A percentile compares a stretch with the other conserved stretches of the same genome.
Conservation (phyloP, 805 yeast species). For the Suhomyces emberorum region DNA sequence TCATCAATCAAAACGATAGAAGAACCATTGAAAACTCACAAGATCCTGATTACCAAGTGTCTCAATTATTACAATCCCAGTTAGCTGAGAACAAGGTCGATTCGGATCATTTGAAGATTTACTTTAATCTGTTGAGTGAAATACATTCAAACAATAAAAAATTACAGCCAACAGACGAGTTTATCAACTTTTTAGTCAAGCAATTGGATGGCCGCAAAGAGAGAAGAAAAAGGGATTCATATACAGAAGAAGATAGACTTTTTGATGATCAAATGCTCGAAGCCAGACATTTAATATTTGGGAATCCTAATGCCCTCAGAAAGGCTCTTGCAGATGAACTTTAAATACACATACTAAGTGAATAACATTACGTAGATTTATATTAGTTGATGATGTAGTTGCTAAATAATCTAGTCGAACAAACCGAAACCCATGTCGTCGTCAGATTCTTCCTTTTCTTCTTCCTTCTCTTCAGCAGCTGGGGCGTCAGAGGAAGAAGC, state of each 20-base stretch:
- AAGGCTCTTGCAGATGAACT: constrained; percentile 56
- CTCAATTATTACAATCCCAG: constrained; percentile 34
- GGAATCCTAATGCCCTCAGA: constrained; percentile 69
- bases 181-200: constrained; percentile 61
- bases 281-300: constrained; percentile 69
- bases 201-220: constrained; percentile 33
- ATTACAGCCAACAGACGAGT: constrained; percentile 35
- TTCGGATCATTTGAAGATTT: constrained; percentile 8
- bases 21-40: constrained; percentile 15
- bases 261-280: constrained; percentile 32
- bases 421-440: constrained; percentile 32
- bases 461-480: constrained; percentile 25
- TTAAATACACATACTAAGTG: constrained; percentile 18
- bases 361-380: constrained; percentile 3
- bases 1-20: constrained; percentile 12
- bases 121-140: constrained; percentile 23
- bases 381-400: constrained; percentile 3
- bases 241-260: constrained; percentile 30
- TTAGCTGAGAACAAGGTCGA: constrained; percentile 20
- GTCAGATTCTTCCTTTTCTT: constrained; percentile 24
- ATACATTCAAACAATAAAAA: constrained; percentile 29
- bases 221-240: constrained; percentile 24
- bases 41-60: constrained; percentile 27
- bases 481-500: constrained; percentile 24
- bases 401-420: constrained; percentile 22